Evolutionary conservation across 2,329 filamentous ascomycete species (phyloP).

Genomic region (Fusarium nodosum): DNA sequence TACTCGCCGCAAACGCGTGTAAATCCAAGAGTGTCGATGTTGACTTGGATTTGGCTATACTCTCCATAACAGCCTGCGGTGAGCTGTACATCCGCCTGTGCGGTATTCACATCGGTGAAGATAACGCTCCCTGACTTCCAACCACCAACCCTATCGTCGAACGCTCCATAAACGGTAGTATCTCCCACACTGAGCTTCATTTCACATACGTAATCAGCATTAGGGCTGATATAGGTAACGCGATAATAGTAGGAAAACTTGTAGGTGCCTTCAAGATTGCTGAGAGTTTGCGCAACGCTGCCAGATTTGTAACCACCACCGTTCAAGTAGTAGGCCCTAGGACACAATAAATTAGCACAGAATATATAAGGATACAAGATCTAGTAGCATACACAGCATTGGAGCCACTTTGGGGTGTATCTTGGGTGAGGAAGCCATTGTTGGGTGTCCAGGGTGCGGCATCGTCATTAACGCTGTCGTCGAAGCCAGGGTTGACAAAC

Average conservation of each 20-base stretch:
- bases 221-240: neutral
- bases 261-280: neutral
- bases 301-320: accelerated
- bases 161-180: accelerated
- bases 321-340: accelerated
- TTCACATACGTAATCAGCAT: neutral
- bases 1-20: neutral
- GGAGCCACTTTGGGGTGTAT: accelerated
- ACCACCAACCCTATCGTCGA: accelerated
- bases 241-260: neutral
- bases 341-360: neutral
- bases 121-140: neutral
- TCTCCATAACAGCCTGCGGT: accelerated
- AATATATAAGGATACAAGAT: accelerated
- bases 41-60: neutral
- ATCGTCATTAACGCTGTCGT: accelerated
- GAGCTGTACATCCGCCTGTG: neutral
- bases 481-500: neutral
- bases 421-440: accelerated
- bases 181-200: neutral
- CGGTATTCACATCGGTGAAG: neutral
- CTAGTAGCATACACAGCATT: neutral
- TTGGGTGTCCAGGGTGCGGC: accelerated
- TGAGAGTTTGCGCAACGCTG: neutral
- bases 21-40: neutral